These are phyloP conservation scores for Eucalyptus paniculata DNA, from an alignment of 345 rosid genomes.

Conservation along the genomic window DNA sequence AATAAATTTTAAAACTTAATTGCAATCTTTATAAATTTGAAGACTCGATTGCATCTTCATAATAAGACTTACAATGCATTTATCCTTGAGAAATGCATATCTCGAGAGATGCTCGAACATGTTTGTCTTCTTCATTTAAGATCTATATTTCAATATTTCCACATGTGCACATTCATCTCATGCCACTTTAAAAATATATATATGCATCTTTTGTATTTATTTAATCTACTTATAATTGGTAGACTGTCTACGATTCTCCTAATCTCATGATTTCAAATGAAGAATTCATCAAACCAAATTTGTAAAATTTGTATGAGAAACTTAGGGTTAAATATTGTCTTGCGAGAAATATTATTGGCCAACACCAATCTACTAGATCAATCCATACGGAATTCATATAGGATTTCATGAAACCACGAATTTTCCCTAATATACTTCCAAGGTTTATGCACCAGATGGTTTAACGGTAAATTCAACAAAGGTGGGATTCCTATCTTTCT, in stretches of 20 bases:
- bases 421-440: not conserved
- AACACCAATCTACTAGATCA: not conserved
- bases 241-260: not conserved
- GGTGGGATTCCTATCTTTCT: not conserved
- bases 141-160: not conserved
- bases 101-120: accelerated
- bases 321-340: not conserved
- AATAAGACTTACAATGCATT: not conserved
- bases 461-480: not conserved
- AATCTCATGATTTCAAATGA: not conserved
- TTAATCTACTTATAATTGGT: not conserved
- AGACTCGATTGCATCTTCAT: accelerated
- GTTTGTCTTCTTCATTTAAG: not conserved
- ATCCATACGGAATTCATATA: not conserved
- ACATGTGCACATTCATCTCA: not conserved
- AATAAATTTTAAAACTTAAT: too few species aligned
- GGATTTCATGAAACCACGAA: not conserved
- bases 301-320: not conserved
- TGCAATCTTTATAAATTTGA: accelerated
- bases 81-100: not conserved
- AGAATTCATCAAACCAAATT: not conserved
- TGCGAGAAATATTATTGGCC: not conserved
- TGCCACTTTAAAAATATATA: not conserved
- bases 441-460: not conserved
- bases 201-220: not conserved